Conservation (phyloP, 2,329 filamentous ascomycete genomes). For the Mycosphaerelloides madeirae region DNA sequence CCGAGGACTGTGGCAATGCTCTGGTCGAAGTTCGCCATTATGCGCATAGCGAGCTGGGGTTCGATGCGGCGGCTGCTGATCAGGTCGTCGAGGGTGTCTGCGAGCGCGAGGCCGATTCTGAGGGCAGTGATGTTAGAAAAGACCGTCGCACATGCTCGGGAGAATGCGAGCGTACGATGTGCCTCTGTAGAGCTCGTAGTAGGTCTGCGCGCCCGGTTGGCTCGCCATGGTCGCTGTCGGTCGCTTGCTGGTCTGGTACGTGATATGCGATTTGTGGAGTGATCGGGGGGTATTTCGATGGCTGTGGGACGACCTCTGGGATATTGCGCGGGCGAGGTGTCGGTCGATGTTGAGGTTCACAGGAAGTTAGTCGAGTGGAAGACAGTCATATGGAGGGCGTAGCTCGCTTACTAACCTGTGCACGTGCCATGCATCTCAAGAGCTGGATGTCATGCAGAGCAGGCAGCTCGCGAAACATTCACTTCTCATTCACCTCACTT, state of each 20-base stretch:
- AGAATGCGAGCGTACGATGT: constrained; percentile 70
- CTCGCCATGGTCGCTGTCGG: constrained; percentile 13
- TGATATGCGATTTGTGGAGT: neutral
- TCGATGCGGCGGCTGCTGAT: constrained; percentile 94
- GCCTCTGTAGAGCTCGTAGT: constrained; percentile 95
- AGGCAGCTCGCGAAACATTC: constrained; percentile 11
- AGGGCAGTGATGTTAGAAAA: constrained; percentile 8
- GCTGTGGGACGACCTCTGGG: constrained; percentile 6
- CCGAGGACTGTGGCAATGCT: constrained; percentile 86
- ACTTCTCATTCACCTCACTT: constrained; percentile 6
- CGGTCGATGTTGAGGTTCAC: neutral
- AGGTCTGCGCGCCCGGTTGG: constrained; percentile 39
- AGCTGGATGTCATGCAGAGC: constrained; percentile 17
- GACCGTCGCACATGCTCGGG: constrained; percentile 10
- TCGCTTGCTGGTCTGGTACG: neutral
- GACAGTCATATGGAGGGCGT: constrained; percentile 1
- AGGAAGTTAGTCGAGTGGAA: constrained; percentile 2
- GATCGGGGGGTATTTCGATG: neutral
- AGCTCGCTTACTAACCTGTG: neutral
- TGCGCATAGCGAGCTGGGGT: constrained; percentile 97
- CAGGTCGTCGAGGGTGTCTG: constrained; percentile 93
- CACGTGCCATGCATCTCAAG: neutral
- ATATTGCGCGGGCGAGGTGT: constrained; percentile 7
- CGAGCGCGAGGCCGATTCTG: constrained; percentile 88
- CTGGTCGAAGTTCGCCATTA: constrained; percentile 90